Conservation (phyloP, 176 grass and related monocot species). For the Avena insularis region DNA sequence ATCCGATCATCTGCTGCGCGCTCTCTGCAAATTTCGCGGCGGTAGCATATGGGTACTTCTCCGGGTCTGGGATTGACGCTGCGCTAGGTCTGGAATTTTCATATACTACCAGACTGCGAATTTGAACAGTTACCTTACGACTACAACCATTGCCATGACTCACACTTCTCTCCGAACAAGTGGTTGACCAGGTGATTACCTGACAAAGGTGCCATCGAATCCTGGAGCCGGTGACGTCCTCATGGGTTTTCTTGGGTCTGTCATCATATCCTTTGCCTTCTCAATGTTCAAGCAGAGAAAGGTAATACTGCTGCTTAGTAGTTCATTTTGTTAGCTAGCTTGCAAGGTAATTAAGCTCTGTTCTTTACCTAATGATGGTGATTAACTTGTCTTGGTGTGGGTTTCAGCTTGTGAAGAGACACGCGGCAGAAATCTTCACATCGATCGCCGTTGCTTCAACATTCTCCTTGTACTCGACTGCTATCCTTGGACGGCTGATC, state of each 20-base stretch:
- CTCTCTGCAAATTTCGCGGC: conserved; percentile 81
- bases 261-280: conserved; percentile 96
- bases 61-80: conserved; percentile 64
- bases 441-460: conserved; percentile 71
- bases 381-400: conserved; percentile 2
- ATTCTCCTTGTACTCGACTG: conserved; percentile 90
- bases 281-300: conserved; percentile 98
- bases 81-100: conserved; percentile 74
- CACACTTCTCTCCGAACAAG: not conserved
- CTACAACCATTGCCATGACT: not conserved
- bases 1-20: conserved; percentile 90
- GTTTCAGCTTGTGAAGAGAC: conserved; percentile 86
- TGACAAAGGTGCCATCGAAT: conserved; percentile 84
- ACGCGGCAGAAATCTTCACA: conserved; percentile 91
- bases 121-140: not conserved
- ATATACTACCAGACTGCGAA: not conserved
- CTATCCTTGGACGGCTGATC: conserved; percentile 68
- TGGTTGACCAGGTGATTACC: conserved; percentile 75
- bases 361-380: not conserved
- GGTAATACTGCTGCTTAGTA: conserved; percentile 34
- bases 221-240: conserved; percentile 92
- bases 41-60: conserved; percentile 61
- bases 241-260: conserved; percentile 96
- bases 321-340: conserved; percentile 2
- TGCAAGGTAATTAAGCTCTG: not conserved